Percentiles rank a stretch among this genome's conserved stretches.
phyloP scores from a whole-genome alignment of 1,284 basidiomycete genomes.

The Pyrrhoderma noxium region DNA sequence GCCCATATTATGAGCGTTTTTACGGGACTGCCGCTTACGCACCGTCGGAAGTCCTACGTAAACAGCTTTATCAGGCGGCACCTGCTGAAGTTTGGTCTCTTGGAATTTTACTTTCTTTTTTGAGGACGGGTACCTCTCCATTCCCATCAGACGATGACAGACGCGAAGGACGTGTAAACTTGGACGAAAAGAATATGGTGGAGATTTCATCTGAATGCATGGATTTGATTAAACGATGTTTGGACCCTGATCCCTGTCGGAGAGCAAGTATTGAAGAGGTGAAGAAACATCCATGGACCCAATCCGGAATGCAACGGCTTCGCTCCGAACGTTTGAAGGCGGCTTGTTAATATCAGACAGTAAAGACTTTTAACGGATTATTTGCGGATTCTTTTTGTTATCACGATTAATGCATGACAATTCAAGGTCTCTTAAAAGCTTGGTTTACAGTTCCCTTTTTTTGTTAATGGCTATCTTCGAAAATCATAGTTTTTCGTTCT shows the following conservation, averaged over 20 bases:
- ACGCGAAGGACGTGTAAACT: constrained; percentile 27
- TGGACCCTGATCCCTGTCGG: constrained; percentile 32
- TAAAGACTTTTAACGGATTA: too few species aligned
- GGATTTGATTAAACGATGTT: constrained; percentile 35
- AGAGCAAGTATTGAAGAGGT: constrained; percentile 36
- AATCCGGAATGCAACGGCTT: constrained; percentile 8
- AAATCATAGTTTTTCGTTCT: too few species aligned
- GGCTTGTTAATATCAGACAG: too few species aligned
- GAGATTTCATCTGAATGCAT: constrained; percentile 27
- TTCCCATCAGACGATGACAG: constrained; percentile 36
- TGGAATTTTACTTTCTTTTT: constrained; percentile 43
- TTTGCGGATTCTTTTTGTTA: too few species aligned
- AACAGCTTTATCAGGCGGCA: constrained; percentile 47
- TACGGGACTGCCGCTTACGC: constrained; percentile 79
- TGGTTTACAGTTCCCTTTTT: too few species aligned
- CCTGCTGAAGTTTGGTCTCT: constrained; percentile 45
- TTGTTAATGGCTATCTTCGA: too few species aligned
- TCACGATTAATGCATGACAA: too few species aligned
- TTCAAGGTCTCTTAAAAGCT: too few species aligned
- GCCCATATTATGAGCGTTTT: constrained; percentile 69
- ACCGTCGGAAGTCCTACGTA: constrained; percentile 73
- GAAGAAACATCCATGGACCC: constrained; percentile 36
- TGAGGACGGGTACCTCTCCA: constrained; percentile 42
- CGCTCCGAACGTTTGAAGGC: not conserved
- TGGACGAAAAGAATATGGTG: constrained; percentile 15